Conservation (phyloP, 2,329 filamentous ascomycete species). For the Penicillium oxalicum region DNA sequence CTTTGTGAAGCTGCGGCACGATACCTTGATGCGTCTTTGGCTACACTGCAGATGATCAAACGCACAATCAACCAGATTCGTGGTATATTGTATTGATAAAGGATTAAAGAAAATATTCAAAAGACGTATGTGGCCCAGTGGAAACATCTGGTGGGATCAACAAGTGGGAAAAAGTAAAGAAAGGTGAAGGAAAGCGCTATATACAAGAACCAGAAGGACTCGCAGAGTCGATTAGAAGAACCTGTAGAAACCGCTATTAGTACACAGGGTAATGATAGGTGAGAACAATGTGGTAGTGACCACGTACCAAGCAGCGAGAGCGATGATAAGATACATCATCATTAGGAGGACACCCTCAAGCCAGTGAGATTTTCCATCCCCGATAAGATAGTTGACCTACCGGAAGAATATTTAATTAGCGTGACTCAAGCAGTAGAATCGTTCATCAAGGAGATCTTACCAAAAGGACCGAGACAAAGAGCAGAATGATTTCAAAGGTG, state of each 20-base stretch:
- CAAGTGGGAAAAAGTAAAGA: no score
- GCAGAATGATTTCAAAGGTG: constrained; percentile 70
- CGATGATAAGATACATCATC: constrained; percentile 57
- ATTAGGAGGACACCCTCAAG: constrained; percentile 57
- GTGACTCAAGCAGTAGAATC: background rate
- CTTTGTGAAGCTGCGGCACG: constrained; percentile 2
- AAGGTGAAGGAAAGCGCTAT: no score
- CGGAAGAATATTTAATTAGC: background rate
- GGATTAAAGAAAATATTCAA: no score
- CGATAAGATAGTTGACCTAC: constrained; percentile 58
- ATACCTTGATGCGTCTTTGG: constrained; percentile 6
- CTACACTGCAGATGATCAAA: no score
- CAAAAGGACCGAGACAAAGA: constrained; percentile 52
- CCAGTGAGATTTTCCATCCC: constrained; percentile 55
- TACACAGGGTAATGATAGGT: background rate
- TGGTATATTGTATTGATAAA: no score
- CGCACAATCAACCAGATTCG: no score
- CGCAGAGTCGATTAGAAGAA: no score
- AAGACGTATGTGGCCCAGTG: no score
- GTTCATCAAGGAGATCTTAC: constrained; percentile 14
- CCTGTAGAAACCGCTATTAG: no score
- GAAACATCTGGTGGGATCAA: no score
- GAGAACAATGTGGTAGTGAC: no score
- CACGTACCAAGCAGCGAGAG: constrained; percentile 51
- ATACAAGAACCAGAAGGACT: no score